Evolutionary conservation across 768 basidiomycete species (phyloP).

Genomic region (Pulveroboletus sp.): DNA sequence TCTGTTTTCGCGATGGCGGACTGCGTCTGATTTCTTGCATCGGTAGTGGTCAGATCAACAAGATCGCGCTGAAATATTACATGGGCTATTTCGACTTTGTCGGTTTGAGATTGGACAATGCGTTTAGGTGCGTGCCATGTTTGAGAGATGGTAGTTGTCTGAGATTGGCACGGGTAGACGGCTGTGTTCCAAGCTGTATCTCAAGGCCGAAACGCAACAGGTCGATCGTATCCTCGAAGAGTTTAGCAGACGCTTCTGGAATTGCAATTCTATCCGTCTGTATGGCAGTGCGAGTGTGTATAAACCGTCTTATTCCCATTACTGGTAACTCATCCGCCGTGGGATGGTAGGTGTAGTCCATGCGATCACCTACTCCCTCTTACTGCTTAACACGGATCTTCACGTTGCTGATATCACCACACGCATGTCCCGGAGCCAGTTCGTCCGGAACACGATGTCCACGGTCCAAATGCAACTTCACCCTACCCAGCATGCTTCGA

Average conservation of each 20-base stretch:
- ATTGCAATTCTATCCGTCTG: constrained; percentile 78
- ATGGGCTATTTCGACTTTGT: constrained; percentile 88
- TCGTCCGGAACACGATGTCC: constrained; percentile 86
- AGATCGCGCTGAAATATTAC: constrained; percentile 71
- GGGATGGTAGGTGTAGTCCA: constrained; percentile 77
- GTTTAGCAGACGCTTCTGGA: constrained; percentile 88
- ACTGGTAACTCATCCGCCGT: constrained; percentile 4
- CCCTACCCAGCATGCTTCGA: constrained; percentile 50
- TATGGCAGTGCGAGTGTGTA: constrained; percentile 82
- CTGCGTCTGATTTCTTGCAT: background rate
- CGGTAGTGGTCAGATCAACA: constrained; percentile 70
- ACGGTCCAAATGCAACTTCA: constrained; percentile 80
- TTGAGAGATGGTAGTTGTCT: background rate
- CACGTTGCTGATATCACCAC: constrained; percentile 88
- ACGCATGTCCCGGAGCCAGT: constrained; percentile 90
- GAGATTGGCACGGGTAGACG: constrained; percentile 43
- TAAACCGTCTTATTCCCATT: background rate
- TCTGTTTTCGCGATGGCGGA: background rate
- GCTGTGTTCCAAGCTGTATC: constrained; percentile 85
- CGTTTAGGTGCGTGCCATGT: constrained; percentile 64
- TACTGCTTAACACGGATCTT: constrained; percentile 94
- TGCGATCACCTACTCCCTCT: constrained; percentile 85
- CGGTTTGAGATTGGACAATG: constrained; percentile 75
- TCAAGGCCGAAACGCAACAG: constrained; percentile 97
- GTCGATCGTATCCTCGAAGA: constrained; percentile 93